Base-by-base conservation (phyloP, 495 filamentous ascomycete species). In the Aspergillus sclerotioniger region DNA sequence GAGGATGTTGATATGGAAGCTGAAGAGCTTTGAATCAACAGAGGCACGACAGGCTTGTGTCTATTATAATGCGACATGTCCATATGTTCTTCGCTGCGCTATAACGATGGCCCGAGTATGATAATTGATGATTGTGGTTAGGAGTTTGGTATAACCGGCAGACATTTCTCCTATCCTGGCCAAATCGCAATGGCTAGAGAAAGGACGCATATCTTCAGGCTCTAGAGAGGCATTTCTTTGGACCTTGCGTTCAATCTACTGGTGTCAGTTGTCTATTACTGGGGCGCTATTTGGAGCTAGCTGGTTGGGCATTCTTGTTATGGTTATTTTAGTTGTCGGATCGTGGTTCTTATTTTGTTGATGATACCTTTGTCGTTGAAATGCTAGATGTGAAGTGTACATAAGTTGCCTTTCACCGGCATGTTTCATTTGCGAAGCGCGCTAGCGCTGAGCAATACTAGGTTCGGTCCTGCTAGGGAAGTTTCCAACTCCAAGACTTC, bases 11-110 rank as follows among this genome's bases (percentile, higher is more conserved):
- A 28, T 8, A 39, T 51, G 48, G 51, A 46, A n/a, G 25, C 43
- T 7, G 64, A 67, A 28, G 74, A 74, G 57, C 59, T 71, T 51
- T 75, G 65, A 71, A 50, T 6, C 46, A n/a, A 15, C 3, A 6
- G 21, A 12, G 2, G 5, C 37, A 15, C 37, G n/a, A 13, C 6
- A 12, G 8, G 5, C 5, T 41, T 12, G 2, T 41, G 12, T n/a
- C 6, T 41, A 2, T n/a, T 15, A 41, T 41, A 2, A 6, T 6
- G 37, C 6, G 13, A 41, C 13, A 51, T 8, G 12, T 8, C 17
- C 12, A 32, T 16, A 3, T 20, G 8, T 31, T 17, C 32, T 15
- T 39, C 25, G 25, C 29, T 41, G 32, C 31, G 51, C 51, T 33
- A n/a, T 25, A 49, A 31, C 44, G n/a, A 43, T 35, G 10, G 37